A percentile compares a stretch with the other conserved stretches of the same genome.
Conservation (phyloP, 306 rosid genomes). For the Vigna trinervia region DNA sequence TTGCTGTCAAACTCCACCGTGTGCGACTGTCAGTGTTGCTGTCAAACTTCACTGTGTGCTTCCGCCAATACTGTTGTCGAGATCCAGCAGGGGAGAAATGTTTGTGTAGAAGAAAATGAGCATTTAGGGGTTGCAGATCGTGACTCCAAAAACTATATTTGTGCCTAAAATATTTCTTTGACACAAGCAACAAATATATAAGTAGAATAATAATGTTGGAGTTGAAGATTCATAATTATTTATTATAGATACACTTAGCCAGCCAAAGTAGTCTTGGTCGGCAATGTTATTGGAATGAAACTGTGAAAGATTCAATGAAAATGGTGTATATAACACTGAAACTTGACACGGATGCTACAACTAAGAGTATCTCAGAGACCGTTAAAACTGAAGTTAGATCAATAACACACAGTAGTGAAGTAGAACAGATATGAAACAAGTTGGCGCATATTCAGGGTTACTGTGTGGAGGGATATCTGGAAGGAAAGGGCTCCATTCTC, state of each 20-base stretch:
- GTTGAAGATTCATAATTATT: background rate
- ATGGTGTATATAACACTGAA: slow-evolving; percentile 38
- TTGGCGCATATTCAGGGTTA: slow-evolving; percentile 70
- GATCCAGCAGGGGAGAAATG: no score
- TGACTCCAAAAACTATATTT: no score
- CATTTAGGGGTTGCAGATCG: no score
- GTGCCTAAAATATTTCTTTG: background rate
- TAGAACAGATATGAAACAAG: slow-evolving; percentile 61
- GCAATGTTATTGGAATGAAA: slow-evolving; percentile 26
- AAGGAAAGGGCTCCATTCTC: slow-evolving; percentile 54
- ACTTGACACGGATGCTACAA: background rate
- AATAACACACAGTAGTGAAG: background rate
- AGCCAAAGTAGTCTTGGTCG: slow-evolving; percentile 51
- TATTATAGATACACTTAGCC: slow-evolving; percentile 32
- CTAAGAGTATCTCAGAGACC: slow-evolving; percentile 12
- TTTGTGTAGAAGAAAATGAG: no score
- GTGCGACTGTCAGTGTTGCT: no score
- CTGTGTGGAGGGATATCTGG: slow-evolving; percentile 52
- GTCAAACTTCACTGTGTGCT: no score
- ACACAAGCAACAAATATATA: background rate
- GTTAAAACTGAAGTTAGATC: background rate
- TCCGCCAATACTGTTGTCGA: no score
- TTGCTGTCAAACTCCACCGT: no score
- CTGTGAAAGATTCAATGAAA: slow-evolving; percentile 24
- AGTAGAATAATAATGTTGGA: background rate